Percentiles rank a stretch among this genome's conserved stretches.
phyloP scores from a whole-genome alignment of 169 alveolate species.

The Cryptosporidium sp. region DNA sequence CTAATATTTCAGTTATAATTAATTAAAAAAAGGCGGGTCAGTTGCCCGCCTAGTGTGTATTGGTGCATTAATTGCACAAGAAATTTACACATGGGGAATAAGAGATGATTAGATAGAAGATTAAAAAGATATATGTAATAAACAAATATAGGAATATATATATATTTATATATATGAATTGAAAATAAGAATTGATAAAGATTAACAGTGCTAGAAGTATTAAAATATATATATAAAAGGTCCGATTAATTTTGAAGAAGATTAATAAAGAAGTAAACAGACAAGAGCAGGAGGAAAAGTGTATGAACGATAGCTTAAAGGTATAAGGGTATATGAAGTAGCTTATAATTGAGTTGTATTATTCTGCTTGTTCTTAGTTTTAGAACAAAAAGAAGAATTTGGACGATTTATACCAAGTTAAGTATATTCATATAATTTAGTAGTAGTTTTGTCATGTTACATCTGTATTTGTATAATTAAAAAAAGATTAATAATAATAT shows the following conservation, averaged over 20 bases:
- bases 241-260: background rate
- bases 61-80: conserved; percentile 22
- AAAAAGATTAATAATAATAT: background rate
- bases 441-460: background rate
- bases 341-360: background rate
- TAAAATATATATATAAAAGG: too few relatives aligned
- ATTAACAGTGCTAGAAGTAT: too few relatives aligned
- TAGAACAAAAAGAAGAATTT: background rate
- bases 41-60: conserved; percentile 19
- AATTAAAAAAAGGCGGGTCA: background rate
- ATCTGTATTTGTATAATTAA: background rate
- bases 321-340: background rate
- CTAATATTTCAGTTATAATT: background rate
- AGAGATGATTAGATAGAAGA: background rate
- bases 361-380: background rate
- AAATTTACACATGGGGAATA: conserved; percentile 4
- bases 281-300: background rate
- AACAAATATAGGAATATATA: background rate
- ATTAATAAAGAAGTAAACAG: background rate
- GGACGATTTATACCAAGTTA: background rate
- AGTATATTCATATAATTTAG: background rate
- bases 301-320: too few relatives aligned
- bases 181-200: too few relatives aligned
- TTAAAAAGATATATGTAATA: background rate
- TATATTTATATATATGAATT: too few relatives aligned